Percentiles rank a stretch among this genome's conserved stretches.
Conservation (phyloP, 2,329 filamentous ascomycete species). For the Dactylellina haptotyla region DNA sequence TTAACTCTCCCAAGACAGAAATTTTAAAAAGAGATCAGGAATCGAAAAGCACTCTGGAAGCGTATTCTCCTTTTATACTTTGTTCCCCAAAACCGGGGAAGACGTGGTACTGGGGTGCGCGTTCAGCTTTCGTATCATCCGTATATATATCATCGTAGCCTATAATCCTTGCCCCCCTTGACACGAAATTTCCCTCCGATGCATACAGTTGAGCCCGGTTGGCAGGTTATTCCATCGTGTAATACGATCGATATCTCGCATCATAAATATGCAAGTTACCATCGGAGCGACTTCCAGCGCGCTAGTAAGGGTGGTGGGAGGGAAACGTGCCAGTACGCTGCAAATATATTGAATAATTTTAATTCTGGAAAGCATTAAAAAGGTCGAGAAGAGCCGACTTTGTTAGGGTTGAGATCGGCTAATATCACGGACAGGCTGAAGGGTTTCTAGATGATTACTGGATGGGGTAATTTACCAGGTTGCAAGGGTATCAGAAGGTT, state of each 20-base stretch:
- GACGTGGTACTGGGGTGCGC: neutral
- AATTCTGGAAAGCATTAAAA: too few relatives aligned
- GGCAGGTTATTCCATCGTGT: constrained; percentile 8
- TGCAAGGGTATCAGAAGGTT: constrained; percentile 15
- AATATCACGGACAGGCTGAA: constrained; percentile 51
- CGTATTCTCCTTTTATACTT: constrained; percentile 11
- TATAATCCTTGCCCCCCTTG: constrained; percentile 19
- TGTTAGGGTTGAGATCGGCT: constrained; percentile 42
- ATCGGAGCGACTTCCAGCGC: neutral
- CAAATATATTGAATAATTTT: constrained; percentile 32
- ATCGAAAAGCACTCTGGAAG: too few relatives aligned
- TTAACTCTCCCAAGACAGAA: too few relatives aligned
- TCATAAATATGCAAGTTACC: neutral
- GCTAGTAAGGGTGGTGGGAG: neutral
- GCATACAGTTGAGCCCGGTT: neutral
- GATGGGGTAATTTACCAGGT: constrained; percentile 51
- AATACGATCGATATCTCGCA: constrained; percentile 37
- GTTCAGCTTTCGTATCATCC: constrained; percentile 26
- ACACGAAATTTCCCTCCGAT: neutral
- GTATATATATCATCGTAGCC: constrained; percentile 25
- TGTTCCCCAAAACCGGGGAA: neutral
- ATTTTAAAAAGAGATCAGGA: too few relatives aligned
- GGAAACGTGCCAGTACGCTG: constrained; percentile 23
- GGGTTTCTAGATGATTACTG: constrained; percentile 52
- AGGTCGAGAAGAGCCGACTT: neutral